These are phyloP conservation scores for Colletotrichum shisoi DNA, from an alignment of 2,329 filamentous ascomycete species.

Conservation along the genomic window DNA sequence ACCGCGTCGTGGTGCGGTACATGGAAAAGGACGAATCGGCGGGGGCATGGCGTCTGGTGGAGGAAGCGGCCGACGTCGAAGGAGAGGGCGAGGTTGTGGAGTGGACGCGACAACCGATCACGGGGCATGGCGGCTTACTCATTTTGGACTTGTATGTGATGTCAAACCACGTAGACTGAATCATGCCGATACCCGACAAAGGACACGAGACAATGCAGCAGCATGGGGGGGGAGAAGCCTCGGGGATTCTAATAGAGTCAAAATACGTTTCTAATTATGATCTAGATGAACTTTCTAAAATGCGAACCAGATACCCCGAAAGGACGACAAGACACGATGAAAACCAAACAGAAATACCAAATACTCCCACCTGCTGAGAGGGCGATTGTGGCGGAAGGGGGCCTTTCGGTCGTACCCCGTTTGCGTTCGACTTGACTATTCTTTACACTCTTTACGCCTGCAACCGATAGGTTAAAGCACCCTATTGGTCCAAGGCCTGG, in stretches of 20 bases:
- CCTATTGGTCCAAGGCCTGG: constrained; percentile 38
- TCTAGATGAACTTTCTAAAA: constrained; percentile 3
- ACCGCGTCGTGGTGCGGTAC: constrained; percentile 46
- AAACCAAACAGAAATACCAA: neutral
- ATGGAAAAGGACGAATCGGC: constrained; percentile 43
- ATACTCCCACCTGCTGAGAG: neutral
- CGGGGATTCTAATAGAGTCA: neutral
- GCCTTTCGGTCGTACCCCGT: neutral
- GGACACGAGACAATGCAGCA: neutral
- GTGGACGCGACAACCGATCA: constrained; percentile 51
- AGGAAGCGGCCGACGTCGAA: constrained; percentile 49
- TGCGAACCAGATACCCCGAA: constrained; percentile 5
- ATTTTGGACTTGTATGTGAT: constrained; percentile 32
- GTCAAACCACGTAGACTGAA: neutral
- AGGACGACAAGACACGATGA: neutral
- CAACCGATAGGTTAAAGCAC: too few relatives aligned
- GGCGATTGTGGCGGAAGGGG: neutral
- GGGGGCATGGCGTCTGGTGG: constrained; percentile 50
- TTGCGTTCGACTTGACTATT: neutral
- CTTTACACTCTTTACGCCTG: neutral
- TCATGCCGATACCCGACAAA: neutral
- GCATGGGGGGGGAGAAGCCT: neutral
- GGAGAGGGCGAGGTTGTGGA: constrained; percentile 44
- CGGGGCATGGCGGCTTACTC: constrained; percentile 40
- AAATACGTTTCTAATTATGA: constrained; percentile 2